These are phyloP conservation scores for Wickerhamiella azyma DNA, from an alignment of 805 yeast species.

Conservation along the genomic window DNA sequence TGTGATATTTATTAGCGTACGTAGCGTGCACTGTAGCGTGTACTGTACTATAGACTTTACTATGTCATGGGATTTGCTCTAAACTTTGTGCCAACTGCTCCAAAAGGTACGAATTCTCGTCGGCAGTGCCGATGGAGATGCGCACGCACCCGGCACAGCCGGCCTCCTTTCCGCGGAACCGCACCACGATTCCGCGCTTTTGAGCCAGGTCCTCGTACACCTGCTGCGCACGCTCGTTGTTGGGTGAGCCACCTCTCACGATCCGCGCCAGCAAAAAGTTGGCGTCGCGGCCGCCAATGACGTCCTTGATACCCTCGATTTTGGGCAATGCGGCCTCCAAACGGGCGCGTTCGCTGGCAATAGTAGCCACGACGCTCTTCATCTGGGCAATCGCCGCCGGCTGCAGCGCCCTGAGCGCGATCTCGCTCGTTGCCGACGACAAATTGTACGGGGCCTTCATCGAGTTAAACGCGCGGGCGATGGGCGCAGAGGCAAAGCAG, in stretches of 20 bases:
- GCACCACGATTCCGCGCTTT: slow-evolving; percentile 62
- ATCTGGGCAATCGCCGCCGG: slow-evolving; percentile 43
- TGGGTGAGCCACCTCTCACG: slow-evolving; percentile 47
- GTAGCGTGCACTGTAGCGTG: too few relatives aligned
- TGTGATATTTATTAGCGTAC: not conserved
- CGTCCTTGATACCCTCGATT: slow-evolving; percentile 52
- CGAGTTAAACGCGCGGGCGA: slow-evolving; percentile 61
- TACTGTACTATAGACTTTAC: too few relatives aligned
- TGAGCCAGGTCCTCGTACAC: slow-evolving; percentile 62
- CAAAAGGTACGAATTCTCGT: slow-evolving; percentile 53
- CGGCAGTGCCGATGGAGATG: slow-evolving; percentile 71
- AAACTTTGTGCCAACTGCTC: slow-evolving; percentile 31
- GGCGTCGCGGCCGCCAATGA: slow-evolving; percentile 76
- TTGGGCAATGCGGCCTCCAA: slow-evolving; percentile 41
- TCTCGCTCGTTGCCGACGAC: slow-evolving; percentile 60
- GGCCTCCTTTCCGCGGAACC: slow-evolving; percentile 81
- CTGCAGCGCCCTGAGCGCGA: slow-evolving; percentile 63
- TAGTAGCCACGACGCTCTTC: slow-evolving; percentile 38
- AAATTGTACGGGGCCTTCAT: slow-evolving; percentile 96
- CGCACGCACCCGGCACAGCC: slow-evolving; percentile 84
- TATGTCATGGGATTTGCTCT: too few relatives aligned
- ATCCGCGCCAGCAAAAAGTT: slow-evolving; percentile 72
- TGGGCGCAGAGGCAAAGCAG: slow-evolving; percentile 46
- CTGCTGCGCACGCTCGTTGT: slow-evolving; percentile 48
- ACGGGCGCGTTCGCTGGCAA: slow-evolving; percentile 41